phyloP scores from a whole-genome alignment of 495 filamentous ascomycete species.

The Neurospora sp. region DNA sequence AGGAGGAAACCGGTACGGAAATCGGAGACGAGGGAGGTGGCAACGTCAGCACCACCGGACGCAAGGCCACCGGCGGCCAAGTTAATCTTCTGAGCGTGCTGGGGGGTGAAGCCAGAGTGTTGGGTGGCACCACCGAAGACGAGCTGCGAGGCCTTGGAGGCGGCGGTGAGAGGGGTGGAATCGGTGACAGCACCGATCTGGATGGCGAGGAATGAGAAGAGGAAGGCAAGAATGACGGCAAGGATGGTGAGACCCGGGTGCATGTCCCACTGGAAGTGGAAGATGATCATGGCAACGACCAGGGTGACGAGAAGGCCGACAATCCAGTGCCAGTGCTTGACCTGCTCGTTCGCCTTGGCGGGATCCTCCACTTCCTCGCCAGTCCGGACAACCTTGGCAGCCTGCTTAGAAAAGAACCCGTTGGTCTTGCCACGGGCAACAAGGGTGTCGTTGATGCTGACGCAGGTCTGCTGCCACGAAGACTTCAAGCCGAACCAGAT shows the following conservation, averaged over 20 bases:
- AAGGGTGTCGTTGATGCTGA: constrained; percentile 29
- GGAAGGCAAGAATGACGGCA: constrained; percentile 50
- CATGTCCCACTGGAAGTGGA: constrained; percentile 52
- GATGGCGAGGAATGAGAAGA: constrained; percentile 60
- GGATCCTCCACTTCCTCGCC: constrained; percentile 36
- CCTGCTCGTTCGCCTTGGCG: constrained; percentile 43
- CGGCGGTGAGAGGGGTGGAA: constrained; percentile 52
- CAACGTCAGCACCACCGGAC: constrained; percentile 47
- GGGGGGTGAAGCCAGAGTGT: constrained; percentile 31
- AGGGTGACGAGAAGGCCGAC: constrained; percentile 41
- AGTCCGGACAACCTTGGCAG: constrained; percentile 15
- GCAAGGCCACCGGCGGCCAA: constrained; percentile 53
- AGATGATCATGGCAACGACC: constrained; percentile 46
- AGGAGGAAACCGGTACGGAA: constrained; percentile 57
- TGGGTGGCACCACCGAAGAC: constrained; percentile 53
- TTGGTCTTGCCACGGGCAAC: constrained; percentile 33
- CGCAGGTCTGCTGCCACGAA: constrained; percentile 36
- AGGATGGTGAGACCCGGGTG: constrained; percentile 51
- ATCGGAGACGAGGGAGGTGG: constrained; percentile 44
- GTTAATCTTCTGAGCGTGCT: constrained; percentile 49
- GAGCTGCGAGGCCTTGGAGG: constrained; percentile 58
- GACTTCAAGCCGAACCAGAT: constrained; percentile 43
- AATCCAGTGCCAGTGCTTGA: constrained; percentile 54
- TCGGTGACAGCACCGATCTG: constrained; percentile 55
- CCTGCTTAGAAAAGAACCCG: constrained; percentile 37